Evolutionary conservation across 768 basidiomycete species (phyloP).

Genomic region (Suillus subaureus): DNA sequence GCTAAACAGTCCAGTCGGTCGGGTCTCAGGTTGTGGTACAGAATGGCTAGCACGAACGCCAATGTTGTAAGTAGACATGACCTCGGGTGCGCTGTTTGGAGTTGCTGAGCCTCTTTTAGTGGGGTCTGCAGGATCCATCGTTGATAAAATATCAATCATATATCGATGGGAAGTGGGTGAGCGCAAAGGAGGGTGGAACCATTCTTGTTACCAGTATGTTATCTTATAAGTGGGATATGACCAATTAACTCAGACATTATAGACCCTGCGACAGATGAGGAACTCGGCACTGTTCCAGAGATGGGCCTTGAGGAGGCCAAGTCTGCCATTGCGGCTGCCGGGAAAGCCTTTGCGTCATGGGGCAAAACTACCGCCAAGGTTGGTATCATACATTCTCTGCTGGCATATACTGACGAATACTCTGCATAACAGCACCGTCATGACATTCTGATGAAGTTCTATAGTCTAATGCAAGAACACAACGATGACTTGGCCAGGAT

Average conservation of each 20-base stretch:
- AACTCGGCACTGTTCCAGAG: conserved; percentile 86
- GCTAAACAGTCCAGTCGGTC: background rate
- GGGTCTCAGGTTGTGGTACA: conserved; percentile 23
- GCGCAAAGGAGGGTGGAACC: conserved; percentile 70
- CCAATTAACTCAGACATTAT: conserved; percentile 3
- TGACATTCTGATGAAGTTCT: conserved; percentile 81
- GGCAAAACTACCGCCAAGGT: conserved; percentile 88
- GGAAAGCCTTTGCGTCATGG: conserved; percentile 82
- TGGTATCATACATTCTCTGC: conserved; percentile 10
- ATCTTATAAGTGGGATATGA: background rate
- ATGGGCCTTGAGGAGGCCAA: conserved; percentile 85
- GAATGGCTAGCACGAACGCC: conserved; percentile 57
- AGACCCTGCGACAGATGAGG: conserved; percentile 90
- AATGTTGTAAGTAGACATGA: conserved; percentile 34
- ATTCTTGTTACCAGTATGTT: conserved; percentile 78
- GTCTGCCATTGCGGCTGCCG: conserved; percentile 82
- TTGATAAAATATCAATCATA: conserved; percentile 76
- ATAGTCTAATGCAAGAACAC: conserved; percentile 77
- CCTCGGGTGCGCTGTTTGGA: background rate
- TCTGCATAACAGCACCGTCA: conserved; percentile 62
- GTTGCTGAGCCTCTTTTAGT: conserved; percentile 39
- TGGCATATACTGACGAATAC: background rate
- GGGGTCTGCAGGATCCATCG: conserved; percentile 75
- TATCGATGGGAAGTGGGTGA: conserved; percentile 86
- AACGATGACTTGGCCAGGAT: conserved; percentile 86